These are phyloP conservation scores for Dactylorhiza incarnata DNA, from an alignment of 106 monocot species.

Conservation along the genomic window DNA sequence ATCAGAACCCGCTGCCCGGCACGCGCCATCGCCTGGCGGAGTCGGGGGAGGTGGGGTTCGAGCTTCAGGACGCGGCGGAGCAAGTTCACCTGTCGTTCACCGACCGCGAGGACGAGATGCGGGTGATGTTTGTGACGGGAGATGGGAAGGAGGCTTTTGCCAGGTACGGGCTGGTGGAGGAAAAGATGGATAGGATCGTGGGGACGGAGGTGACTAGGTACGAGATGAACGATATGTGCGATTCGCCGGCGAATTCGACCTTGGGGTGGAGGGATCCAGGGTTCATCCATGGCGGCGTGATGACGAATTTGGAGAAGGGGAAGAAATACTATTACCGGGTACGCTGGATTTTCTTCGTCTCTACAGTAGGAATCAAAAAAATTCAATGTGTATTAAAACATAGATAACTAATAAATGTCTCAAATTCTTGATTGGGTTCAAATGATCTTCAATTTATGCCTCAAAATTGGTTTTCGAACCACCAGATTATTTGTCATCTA, in stretches of 20 bases:
- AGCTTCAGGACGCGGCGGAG: constrained; percentile 21
- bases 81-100: constrained; percentile 80
- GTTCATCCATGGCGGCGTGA: constrained; percentile 71
- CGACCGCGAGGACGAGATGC: constrained; percentile 76
- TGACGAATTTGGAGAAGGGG: constrained; percentile 69
- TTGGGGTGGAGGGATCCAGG: constrained; percentile 97
- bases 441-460: too few relatives aligned
- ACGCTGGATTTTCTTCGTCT: neutral
- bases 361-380: neutral
- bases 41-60: constrained; percentile 51
- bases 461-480: too few relatives aligned
- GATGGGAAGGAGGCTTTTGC: constrained; percentile 32
- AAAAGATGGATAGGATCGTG: constrained; percentile 26
- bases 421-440: too few relatives aligned
- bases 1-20: constrained; percentile 67
- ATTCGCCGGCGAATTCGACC: constrained; percentile 68
- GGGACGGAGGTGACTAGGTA: constrained; percentile 61
- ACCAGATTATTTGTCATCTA: too few relatives aligned
- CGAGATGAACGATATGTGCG: constrained; percentile 74
- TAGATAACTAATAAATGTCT: too few relatives aligned
- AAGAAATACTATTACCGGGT: constrained; percentile 83
- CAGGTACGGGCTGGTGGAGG: constrained; percentile 45
- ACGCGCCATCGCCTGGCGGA: constrained; percentile 48
- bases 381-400: too few relatives aligned
- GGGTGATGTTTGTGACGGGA: constrained; percentile 72